These are phyloP conservation scores for Diaporthe velutina DNA, from an alignment of 2,329 filamentous ascomycete genomes.

Conservation along the genomic window DNA sequence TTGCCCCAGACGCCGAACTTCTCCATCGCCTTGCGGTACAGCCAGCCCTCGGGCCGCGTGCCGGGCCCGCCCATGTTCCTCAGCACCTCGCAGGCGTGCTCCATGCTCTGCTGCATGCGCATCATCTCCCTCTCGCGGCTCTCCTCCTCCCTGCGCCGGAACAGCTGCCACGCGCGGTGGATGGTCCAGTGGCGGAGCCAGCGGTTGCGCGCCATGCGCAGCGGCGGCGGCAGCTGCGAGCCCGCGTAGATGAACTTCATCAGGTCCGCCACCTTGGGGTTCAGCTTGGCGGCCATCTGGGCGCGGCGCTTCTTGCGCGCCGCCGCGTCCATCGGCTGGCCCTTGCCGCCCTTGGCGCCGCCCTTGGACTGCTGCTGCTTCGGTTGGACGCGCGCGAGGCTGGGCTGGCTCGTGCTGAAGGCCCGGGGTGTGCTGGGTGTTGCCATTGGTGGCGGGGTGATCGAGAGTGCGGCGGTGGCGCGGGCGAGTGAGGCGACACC, in stretches of 20 bases:
- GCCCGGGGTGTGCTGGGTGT: not conserved
- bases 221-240: constrained; percentile 66
- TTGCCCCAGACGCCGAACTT: constrained; percentile 86
- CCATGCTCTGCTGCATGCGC: constrained; percentile 86
- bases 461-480: constrained; percentile 11
- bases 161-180: constrained; percentile 93
- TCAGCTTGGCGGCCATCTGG: constrained; percentile 39
- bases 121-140: constrained; percentile 78
- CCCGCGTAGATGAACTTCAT: constrained; percentile 49
- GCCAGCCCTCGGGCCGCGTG: constrained; percentile 72
- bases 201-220: constrained; percentile 90
- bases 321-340: constrained; percentile 23
- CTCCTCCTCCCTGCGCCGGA: constrained; percentile 76
- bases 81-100: constrained; percentile 86
- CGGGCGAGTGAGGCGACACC: not conserved
- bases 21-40: constrained; percentile 91
- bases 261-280: constrained; percentile 51
- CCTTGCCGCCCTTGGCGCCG: constrained; percentile 34
- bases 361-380: constrained; percentile 67
- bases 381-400: constrained; percentile 55
- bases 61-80: constrained; percentile 70
- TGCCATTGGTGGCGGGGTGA: not conserved
- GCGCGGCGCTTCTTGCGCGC: constrained; percentile 40
- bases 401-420: constrained; percentile 29
- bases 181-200: constrained; percentile 98